Base-by-base conservation (phyloP, 2,329 filamentous ascomycete genomes). In the Lachnellula subtilissima region DNA sequence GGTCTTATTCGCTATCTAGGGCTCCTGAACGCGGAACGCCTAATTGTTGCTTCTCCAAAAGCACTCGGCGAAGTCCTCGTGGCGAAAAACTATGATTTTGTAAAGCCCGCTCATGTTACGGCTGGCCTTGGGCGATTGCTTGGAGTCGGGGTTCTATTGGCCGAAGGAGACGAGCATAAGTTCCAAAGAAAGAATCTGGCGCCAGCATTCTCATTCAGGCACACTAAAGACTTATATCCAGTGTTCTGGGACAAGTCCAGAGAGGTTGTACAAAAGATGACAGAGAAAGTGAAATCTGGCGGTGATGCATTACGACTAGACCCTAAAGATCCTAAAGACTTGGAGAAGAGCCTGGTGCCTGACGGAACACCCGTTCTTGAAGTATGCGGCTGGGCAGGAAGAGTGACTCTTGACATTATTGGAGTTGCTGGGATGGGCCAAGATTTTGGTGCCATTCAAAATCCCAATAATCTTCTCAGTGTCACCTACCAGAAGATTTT, bases 131-230 rank as follows among this genome's bases (percentile, higher is more conserved):
- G 79, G 1, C 78, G 82, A 22, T 76, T 91, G 25, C 76, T 93
- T 12, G 87, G 90, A 9, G 73, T 86, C 12, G 88, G 89, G 9
- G 75, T 93, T 14, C 73, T 97, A 39, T 75, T 97, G 11, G 88
- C 90, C 2, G 92, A 97, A 72, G 92, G 92, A n/a, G 89, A 95
- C 12, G 89, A 92, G 66, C 93, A 97, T 71, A 94, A 88, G 74
- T 75, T 82, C 65, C 88, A 91, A 74, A 81, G 92, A 48, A 91
- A 88, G 69, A 85, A 87, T 56, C 80, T 96, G 17, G 83, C 87
- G 74, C 91, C 91, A 0, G 89, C 90, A 2, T 96, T 96, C 70
- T 80, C 85, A n/a, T 95, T 90, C 67, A 82, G 91, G 22, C 89
- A 95, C 65, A 78, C 96, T 69, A 95, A 94, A 69, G 82, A 93